Conservation (phyloP, 495 filamentous ascomycete genomes). For the Tuber magnatum region DNA sequence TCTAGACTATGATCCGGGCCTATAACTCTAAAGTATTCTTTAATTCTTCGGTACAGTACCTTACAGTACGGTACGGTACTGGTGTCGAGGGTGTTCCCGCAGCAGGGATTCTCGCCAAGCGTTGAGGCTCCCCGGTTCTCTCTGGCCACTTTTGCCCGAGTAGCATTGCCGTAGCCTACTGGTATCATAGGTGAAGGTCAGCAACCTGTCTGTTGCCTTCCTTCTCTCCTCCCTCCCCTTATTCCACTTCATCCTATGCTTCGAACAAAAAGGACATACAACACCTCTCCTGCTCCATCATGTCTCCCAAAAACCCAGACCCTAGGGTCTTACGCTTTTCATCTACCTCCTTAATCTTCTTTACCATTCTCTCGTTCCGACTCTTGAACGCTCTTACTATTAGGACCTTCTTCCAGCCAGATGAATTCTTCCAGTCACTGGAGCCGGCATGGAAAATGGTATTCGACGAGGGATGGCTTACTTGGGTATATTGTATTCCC, state of each 20-base stretch:
- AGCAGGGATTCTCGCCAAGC: background rate
- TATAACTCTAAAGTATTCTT: background rate
- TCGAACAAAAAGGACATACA: background rate
- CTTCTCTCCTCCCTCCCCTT: background rate
- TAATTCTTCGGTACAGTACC: background rate
- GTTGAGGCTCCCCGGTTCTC: background rate
- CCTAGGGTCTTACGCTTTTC: conserved; percentile 24
- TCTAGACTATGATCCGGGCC: background rate
- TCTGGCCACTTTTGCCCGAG: background rate
- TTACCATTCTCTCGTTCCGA: conserved; percentile 66
- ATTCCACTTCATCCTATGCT: background rate
- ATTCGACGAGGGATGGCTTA: conserved; percentile 91
- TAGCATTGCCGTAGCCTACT: background rate
- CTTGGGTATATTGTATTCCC: conserved; percentile 61
- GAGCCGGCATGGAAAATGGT: conserved; percentile 90
- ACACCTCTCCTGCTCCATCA: background rate
- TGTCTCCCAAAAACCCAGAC: conserved; percentile 18
- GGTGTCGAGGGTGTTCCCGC: background rate
- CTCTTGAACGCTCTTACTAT: conserved; percentile 76
- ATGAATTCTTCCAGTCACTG: conserved; percentile 94
- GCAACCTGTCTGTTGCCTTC: background rate
- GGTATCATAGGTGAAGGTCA: background rate
- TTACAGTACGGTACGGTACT: too few relatives aligned
- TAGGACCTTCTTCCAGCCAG: conserved; percentile 97
- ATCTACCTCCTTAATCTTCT: conserved; percentile 46